phyloP scores from a whole-genome alignment of 805 yeast species.

The Hanseniaspora valbyensis region DNA sequence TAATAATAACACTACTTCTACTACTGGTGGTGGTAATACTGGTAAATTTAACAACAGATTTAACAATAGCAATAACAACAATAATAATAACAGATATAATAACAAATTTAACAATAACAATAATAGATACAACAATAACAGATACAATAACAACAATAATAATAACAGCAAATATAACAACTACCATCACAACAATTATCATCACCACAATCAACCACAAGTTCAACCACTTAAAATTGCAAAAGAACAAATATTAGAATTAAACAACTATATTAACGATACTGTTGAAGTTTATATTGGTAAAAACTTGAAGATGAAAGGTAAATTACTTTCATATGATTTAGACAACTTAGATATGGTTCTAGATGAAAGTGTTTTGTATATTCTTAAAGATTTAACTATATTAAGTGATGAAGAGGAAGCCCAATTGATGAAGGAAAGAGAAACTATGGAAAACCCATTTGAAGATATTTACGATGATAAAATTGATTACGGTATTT shows the following conservation, averaged over 20 bases:
- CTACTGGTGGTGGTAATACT: background rate
- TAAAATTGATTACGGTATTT: constrained; percentile 4
- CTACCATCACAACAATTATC: constrained; percentile 17
- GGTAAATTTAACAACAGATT: background rate
- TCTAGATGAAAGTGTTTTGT: constrained; percentile 61
- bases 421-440: constrained; percentile 58
- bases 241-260: constrained; percentile 80
- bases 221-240: constrained; percentile 47
- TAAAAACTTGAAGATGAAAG: constrained; percentile 79
- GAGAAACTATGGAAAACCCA: constrained; percentile 61
- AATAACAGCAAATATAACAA: constrained; percentile 18
- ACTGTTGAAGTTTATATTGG: constrained; percentile 64
- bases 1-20: background rate
- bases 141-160: constrained; percentile 21
- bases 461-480: constrained; percentile 31
- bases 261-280: constrained; percentile 64
- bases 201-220: constrained; percentile 19
- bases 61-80: constrained; percentile 9
- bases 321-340: constrained; percentile 72
- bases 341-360: constrained; percentile 64
- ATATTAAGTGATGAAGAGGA: constrained; percentile 12
- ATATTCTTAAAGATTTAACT: constrained; percentile 12
- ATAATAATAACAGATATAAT: constrained; percentile 12
- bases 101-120: constrained; percentile 9
- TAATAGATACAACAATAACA: constrained; percentile 9